Percentiles rank a stretch among this genome's conserved stretches.
Conservation (phyloP, 768 basidiomycete species). For the Phaeotremella skinneri region DNA sequence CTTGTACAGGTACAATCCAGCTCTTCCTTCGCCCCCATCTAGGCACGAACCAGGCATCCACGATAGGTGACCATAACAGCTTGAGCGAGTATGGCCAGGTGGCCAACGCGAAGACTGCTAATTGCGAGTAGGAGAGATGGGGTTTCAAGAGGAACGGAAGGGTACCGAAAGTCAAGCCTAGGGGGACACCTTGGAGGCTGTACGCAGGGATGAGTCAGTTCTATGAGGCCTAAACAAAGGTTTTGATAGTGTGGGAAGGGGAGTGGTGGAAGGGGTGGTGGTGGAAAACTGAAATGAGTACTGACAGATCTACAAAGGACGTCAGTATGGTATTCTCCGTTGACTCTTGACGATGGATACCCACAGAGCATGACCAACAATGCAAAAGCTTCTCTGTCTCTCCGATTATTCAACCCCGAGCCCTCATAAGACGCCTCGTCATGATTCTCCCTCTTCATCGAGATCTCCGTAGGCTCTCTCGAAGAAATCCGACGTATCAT, state of each 20-base stretch:
- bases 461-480: not conserved
- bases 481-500: not conserved
- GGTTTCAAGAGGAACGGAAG: conserved; percentile 94
- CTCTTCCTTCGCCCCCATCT: conserved; percentile 83
- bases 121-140: conserved; percentile 92
- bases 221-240: not conserved
- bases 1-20: conserved; percentile 98
- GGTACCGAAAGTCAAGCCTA: conserved; percentile 92
- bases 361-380: conserved; percentile 82
- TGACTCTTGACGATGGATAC: conserved; percentile 50
- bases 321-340: conserved; percentile 17
- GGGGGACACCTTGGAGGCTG: conserved; percentile 80
- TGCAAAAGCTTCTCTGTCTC: conserved; percentile 80
- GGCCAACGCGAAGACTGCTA: conserved; percentile 87
- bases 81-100: conserved; percentile 83
- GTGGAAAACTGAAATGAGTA: not conserved
- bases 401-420: conserved; percentile 58
- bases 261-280: not conserved
- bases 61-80: conserved; percentile 93
- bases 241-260: not conserved
- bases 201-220: not conserved
- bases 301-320: conserved; percentile 16
- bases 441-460: conserved; percentile 7
- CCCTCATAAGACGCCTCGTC: conserved; percentile 21
- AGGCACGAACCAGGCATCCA: conserved; percentile 81